phyloP scores from a whole-genome alignment of 768 basidiomycete genomes.

The Leucocoprinus sp. region DNA sequence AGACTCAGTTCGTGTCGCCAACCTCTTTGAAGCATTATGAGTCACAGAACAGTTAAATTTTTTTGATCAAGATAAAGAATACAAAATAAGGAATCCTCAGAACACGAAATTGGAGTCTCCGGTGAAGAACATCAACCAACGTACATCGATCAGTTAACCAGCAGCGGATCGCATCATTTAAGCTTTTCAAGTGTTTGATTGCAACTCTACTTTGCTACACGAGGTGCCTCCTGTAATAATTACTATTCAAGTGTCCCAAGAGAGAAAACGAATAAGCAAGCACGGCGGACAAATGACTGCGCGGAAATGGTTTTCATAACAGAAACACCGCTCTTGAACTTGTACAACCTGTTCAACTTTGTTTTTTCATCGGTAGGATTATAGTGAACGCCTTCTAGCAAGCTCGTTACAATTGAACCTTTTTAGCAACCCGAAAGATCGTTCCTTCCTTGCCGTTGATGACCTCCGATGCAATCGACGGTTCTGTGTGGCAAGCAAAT shows the following conservation, averaged over 20 bases:
- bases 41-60: neutral
- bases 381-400: too few species aligned
- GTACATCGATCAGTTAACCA: slow-evolving; percentile 6
- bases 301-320: neutral
- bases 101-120: slow-evolving; percentile 3
- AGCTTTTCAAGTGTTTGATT: neutral
- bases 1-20: neutral
- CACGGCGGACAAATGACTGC: too few species aligned
- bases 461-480: slow-evolving; percentile 7
- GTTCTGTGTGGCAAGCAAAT: neutral
- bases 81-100: neutral
- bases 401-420: neutral
- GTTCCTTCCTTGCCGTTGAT: slow-evolving; percentile 2
- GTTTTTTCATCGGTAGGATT: too few species aligned
- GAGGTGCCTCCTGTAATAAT: neutral
- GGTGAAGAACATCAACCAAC: slow-evolving; percentile 2
- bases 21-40: neutral
- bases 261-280: neutral
- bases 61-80: neutral
- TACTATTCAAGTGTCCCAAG: neutral
- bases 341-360: neutral
- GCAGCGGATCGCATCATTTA: slow-evolving; percentile 10
- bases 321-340: neutral
- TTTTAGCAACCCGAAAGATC: neutral
- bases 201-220: neutral